Evolutionary conservation across 768 basidiomycete genomes (phyloP).

Genomic region (Rhizopogon salebrosus): DNA sequence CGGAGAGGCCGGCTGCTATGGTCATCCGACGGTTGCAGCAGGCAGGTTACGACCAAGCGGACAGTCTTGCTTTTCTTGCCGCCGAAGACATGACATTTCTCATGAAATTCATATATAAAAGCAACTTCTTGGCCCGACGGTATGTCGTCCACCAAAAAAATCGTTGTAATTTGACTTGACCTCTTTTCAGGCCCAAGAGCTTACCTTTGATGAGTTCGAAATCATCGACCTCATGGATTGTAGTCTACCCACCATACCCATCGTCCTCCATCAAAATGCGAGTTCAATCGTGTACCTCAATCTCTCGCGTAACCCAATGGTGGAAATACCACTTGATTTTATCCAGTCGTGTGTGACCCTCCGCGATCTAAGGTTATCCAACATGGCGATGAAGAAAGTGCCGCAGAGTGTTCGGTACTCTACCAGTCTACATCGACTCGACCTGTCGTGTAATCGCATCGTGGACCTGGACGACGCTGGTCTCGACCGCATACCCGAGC

Average conservation of each 20-base stretch:
- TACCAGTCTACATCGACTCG: slow-evolving; percentile 68
- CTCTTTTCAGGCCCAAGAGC: slow-evolving; percentile 60
- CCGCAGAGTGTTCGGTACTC: slow-evolving; percentile 80
- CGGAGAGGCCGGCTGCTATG: slow-evolving; percentile 82
- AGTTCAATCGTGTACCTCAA: slow-evolving; percentile 80
- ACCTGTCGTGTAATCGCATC: slow-evolving; percentile 90
- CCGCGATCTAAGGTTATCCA: slow-evolving; percentile 78
- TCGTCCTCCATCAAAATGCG: slow-evolving; percentile 79
- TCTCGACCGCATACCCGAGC: slow-evolving; percentile 68
- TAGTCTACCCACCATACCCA: slow-evolving; percentile 83
- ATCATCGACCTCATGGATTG: slow-evolving; percentile 77
- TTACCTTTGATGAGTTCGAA: slow-evolving; percentile 66
- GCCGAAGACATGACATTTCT: slow-evolving; percentile 80
- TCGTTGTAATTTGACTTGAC: not conserved
- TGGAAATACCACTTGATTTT: slow-evolving; percentile 95
- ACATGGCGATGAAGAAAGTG: slow-evolving; percentile 93
- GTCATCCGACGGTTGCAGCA: slow-evolving; percentile 80
- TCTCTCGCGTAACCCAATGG: slow-evolving; percentile 90
- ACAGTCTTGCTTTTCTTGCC: slow-evolving; percentile 73
- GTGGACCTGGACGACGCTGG: slow-evolving; percentile 82
- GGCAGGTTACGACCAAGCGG: slow-evolving; percentile 81
- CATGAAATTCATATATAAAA: slow-evolving; percentile 87
- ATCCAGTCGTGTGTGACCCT: slow-evolving; percentile 82
- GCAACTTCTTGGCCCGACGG: slow-evolving; percentile 60
- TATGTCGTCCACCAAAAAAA: slow-evolving; percentile 30